Percentiles rank a stretch among this genome's conserved stretches.
These are phyloP conservation scores for Penicillium odoratum DNA, from an alignment of 495 filamentous ascomycete genomes.

Conservation along the genomic window DNA sequence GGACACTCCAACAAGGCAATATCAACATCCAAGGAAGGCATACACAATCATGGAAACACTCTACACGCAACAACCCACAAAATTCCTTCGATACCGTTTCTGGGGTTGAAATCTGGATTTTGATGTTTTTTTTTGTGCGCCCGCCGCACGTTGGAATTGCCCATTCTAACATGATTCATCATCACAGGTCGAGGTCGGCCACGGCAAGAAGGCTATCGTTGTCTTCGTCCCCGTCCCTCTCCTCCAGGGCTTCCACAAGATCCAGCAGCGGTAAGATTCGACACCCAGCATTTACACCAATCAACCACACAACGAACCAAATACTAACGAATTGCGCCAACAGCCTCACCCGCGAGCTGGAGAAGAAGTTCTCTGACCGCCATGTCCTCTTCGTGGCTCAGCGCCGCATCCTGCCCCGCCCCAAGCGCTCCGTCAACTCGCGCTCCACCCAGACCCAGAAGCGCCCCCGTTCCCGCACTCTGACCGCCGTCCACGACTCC, in stretches of 20 bases:
- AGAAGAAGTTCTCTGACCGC: conserved; percentile 99
- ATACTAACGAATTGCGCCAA: conserved; percentile 8
- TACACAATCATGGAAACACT: neutral
- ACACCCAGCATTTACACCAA: neutral
- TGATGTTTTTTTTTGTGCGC: conserved; percentile 19
- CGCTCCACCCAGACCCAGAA: conserved; percentile 95
- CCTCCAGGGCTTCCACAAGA: conserved; percentile 92
- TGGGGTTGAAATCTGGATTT: conserved; percentile 14
- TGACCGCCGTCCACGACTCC: conserved; percentile 96
- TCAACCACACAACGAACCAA: conserved; percentile 1
- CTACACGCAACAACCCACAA: conserved; percentile 5
- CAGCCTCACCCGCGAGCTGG: conserved; percentile 98
- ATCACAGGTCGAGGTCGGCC: conserved; percentile 94
- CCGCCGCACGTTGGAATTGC: conserved; percentile 11
- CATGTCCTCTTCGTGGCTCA: conserved; percentile 98
- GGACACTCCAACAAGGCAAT: neutral
- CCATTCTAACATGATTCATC: conserved; percentile 26
- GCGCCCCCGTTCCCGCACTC: conserved; percentile 94
- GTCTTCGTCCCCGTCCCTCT: conserved; percentile 99
- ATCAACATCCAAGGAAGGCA: conserved; percentile 1
- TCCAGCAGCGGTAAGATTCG: conserved; percentile 88
- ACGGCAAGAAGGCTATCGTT: conserved; percentile 99
- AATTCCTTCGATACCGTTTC: conserved; percentile 19
- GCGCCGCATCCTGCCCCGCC: conserved; percentile 96
- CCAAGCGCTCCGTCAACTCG: conserved; percentile 91